Conservation (phyloP, 2,329 filamentous ascomycete species). For the Alternaria alternata region DNA sequence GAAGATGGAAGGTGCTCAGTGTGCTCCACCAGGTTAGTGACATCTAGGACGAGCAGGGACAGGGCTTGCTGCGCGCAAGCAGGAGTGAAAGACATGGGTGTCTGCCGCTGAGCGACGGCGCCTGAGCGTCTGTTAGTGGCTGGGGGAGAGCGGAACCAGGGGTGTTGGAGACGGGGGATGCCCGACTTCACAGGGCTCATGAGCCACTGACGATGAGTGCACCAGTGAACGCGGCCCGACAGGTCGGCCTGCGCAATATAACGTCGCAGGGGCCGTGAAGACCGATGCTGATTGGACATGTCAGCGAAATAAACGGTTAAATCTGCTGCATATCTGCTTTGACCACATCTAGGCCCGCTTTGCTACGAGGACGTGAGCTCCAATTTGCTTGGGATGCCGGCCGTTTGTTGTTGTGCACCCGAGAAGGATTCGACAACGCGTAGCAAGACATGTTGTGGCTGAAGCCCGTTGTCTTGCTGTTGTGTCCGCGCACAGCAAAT, state of each 20-base stretch:
- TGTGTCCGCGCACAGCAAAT: not conserved
- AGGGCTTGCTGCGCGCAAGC: slow-evolving; percentile 35
- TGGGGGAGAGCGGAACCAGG: slow-evolving; percentile 32
- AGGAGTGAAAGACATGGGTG: slow-evolving; percentile 33
- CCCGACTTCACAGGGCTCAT: slow-evolving; percentile 25
- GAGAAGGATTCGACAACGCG: slow-evolving; percentile 22
- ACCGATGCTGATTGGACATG: slow-evolving; percentile 34
- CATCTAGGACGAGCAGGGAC: slow-evolving; percentile 39
- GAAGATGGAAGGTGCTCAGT: slow-evolving; percentile 46
- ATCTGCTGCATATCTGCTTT: slow-evolving; percentile 36
- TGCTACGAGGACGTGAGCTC: slow-evolving; percentile 25
- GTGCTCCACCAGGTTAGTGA: slow-evolving; percentile 40
- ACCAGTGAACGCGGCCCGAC: slow-evolving; percentile 35
- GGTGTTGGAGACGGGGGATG: slow-evolving; percentile 29
- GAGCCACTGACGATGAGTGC: slow-evolving; percentile 38
- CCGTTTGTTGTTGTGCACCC: slow-evolving; percentile 28
- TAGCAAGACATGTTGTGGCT: not conserved
- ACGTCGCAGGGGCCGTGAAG: slow-evolving; percentile 37
- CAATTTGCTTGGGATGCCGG: slow-evolving; percentile 33
- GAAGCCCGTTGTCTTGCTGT: not conserved
- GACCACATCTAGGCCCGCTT: slow-evolving; percentile 28
- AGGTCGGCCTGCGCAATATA: slow-evolving; percentile 44
- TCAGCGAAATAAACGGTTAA: slow-evolving; percentile 45
- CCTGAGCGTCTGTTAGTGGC: slow-evolving; percentile 34
- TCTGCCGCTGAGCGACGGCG: slow-evolving; percentile 29